Percentiles rank a stretch among this genome's conserved stretches.
Evolutionary conservation across 495 filamentous ascomycete genomes (phyloP).

Genomic region (Amniculicola lignicola): DNA sequence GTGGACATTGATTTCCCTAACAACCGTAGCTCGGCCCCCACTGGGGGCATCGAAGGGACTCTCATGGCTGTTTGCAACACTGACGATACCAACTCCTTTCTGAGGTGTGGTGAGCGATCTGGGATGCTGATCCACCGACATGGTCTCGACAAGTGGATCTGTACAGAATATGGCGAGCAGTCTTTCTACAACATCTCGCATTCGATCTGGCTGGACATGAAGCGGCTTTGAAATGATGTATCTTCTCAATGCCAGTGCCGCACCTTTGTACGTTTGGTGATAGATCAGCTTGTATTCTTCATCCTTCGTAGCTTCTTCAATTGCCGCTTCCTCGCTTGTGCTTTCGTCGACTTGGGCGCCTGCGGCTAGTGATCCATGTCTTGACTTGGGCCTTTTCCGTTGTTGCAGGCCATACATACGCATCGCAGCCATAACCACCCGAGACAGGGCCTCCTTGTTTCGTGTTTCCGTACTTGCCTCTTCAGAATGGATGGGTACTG

Average conservation of each 20-base stretch:
- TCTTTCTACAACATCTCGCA: constrained; percentile 46
- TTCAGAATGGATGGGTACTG: constrained; percentile 46
- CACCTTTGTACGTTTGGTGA: constrained; percentile 61
- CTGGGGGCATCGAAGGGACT: constrained; percentile 25
- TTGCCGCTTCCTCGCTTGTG: constrained; percentile 3
- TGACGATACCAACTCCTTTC: neutral
- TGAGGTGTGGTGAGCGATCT: constrained; percentile 17
- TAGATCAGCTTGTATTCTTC: constrained; percentile 66
- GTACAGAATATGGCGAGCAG: constrained; percentile 46
- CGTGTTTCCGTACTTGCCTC: constrained; percentile 41
- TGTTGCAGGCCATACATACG: constrained; percentile 61
- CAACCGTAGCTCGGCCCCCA: neutral
- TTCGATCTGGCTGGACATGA: constrained; percentile 31
- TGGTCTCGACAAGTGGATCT: constrained; percentile 37
- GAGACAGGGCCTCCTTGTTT: constrained; percentile 48
- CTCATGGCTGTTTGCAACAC: constrained; percentile 2
- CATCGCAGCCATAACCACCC: constrained; percentile 59
- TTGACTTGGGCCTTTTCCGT: constrained; percentile 34
- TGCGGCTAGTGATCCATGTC: constrained; percentile 17
- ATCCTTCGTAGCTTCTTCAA: constrained; percentile 41
- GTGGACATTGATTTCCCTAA: neutral
- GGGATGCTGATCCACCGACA: neutral
- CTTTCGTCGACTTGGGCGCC: constrained; percentile 4
- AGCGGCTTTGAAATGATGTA: constrained; percentile 41
- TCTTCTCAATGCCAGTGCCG: constrained; percentile 56